Conservation (phyloP, 2,329 filamentous ascomycete genomes). For the Aspergillus sp. region DNA sequence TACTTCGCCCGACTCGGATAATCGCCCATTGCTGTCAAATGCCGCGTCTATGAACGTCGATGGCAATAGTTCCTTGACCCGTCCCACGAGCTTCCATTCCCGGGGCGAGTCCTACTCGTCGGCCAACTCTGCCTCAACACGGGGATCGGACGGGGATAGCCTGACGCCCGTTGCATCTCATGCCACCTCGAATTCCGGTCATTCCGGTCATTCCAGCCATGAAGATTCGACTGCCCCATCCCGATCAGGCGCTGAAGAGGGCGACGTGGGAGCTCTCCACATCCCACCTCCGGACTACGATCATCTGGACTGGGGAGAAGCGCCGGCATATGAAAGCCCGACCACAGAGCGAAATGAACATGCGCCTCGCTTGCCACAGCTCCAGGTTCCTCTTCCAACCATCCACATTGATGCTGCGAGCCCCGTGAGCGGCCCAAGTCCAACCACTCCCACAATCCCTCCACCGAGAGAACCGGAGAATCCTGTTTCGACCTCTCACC, state of each 20-base stretch:
- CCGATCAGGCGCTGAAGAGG: slow-evolving; percentile 23
- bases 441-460: slow-evolving; percentile 16
- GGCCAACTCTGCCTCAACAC: slow-evolving; percentile 26
- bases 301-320: slow-evolving; percentile 38
- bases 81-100: slow-evolving; percentile 18
- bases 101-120: slow-evolving; percentile 33
- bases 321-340: slow-evolving; percentile 35
- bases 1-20: slow-evolving; percentile 44
- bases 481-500: background rate
- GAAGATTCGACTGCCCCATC: slow-evolving; percentile 6
- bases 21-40: slow-evolving; percentile 39
- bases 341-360: slow-evolving; percentile 10
- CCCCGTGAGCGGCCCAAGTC: slow-evolving; percentile 16
- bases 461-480: slow-evolving; percentile 1
- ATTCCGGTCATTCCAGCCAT: background rate
- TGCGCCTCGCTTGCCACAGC: slow-evolving; percentile 11
- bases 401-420: slow-evolving; percentile 28
- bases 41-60: slow-evolving; percentile 26
- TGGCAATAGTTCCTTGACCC: slow-evolving; percentile 18
- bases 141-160: slow-evolving; percentile 23
- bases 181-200: background rate
- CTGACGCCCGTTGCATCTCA: slow-evolving; percentile 24
- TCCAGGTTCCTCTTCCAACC: slow-evolving; percentile 20
- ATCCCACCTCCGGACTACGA: slow-evolving; percentile 41
- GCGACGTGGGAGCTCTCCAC: slow-evolving; percentile 31